Evolutionary conservation across 2,329 filamentous ascomycete genomes (phyloP).

Genomic region (Chrysoporthe cubensis): DNA sequence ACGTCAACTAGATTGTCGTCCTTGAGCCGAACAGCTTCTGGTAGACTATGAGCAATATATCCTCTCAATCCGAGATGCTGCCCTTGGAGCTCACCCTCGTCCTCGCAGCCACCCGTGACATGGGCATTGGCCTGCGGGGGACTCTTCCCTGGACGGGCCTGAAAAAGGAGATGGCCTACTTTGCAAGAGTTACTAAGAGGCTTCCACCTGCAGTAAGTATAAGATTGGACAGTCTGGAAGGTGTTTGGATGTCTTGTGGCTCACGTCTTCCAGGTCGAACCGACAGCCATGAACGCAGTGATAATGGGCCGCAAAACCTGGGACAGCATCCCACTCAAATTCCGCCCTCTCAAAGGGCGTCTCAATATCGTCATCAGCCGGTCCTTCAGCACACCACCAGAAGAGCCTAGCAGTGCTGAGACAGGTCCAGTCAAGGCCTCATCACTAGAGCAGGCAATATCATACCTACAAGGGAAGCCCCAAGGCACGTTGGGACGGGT

Average conservation of each 20-base stretch:
- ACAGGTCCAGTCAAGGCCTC: conserved; percentile 59
- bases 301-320: conserved; percentile 99
- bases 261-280: conserved; percentile 35
- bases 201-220: conserved; percentile 47
- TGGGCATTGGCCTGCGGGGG: conserved; percentile 85
- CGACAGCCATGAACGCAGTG: conserved; percentile 67
- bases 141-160: conserved; percentile 87
- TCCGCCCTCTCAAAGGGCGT: conserved; percentile 78
- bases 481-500: conserved; percentile 55
- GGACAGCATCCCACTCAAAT: conserved; percentile 80
- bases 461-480: conserved; percentile 46
- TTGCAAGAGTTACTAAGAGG: conserved; percentile 84
- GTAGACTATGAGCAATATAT: background rate
- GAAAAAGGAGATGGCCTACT: conserved; percentile 92
- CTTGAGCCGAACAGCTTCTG: background rate
- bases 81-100: conserved; percentile 78
- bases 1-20: background rate
- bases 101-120: conserved; percentile 85
- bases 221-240: background rate
- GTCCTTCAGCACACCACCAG: conserved; percentile 38
- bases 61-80: conserved; percentile 27
- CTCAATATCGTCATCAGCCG: conserved; percentile 82
- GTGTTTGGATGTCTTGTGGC: background rate
- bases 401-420: conserved; percentile 30
- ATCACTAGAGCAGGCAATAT: conserved; percentile 63